A percentile compares a stretch with the other conserved stretches of the same genome.
These are phyloP conservation scores for Thielaviopsis populi DNA, from an alignment of 2,329 filamentous ascomycete species.

Conservation along the genomic window DNA sequence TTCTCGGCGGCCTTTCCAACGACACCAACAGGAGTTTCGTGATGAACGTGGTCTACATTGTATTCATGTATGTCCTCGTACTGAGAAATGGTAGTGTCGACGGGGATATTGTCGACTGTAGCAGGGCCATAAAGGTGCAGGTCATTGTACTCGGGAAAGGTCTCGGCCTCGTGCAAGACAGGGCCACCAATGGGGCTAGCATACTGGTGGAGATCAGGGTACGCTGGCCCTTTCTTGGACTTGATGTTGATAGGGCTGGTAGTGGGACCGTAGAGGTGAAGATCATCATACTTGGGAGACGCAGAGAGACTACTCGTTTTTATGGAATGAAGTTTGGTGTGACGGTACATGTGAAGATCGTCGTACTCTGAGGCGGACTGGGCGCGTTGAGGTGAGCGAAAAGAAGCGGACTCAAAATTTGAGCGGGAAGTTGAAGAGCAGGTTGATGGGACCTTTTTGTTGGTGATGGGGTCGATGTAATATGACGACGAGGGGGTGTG, in stretches of 20 bases:
- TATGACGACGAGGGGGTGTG: background rate
- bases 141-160: slow-evolving; percentile 28
- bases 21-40: slow-evolving; percentile 5
- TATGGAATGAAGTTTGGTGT: slow-evolving; percentile 22
- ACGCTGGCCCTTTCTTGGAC: slow-evolving; percentile 24
- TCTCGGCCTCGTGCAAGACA: slow-evolving; percentile 23
- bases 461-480: slow-evolving; percentile 6
- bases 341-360: slow-evolving; percentile 26
- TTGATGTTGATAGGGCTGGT: slow-evolving; percentile 22
- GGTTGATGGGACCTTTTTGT: background rate
- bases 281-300: slow-evolving; percentile 25
- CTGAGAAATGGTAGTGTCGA: slow-evolving; percentile 21
- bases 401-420: slow-evolving; percentile 19
- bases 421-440: background rate
- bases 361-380: slow-evolving; percentile 21
- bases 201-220: slow-evolving; percentile 27
- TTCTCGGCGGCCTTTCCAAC: slow-evolving; percentile 16
- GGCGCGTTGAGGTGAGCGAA: slow-evolving; percentile 21
- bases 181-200: slow-evolving; percentile 23
- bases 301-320: slow-evolving; percentile 16
- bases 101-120: slow-evolving; percentile 27
- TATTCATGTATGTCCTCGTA: slow-evolving; percentile 30
- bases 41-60: slow-evolving; percentile 22
- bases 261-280: slow-evolving; percentile 24
- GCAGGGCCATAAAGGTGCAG: slow-evolving; percentile 27